Base-by-base conservation (phyloP, 1,139 yeast genomes). In the Zhuliangozyma blackwelliae region DNA sequence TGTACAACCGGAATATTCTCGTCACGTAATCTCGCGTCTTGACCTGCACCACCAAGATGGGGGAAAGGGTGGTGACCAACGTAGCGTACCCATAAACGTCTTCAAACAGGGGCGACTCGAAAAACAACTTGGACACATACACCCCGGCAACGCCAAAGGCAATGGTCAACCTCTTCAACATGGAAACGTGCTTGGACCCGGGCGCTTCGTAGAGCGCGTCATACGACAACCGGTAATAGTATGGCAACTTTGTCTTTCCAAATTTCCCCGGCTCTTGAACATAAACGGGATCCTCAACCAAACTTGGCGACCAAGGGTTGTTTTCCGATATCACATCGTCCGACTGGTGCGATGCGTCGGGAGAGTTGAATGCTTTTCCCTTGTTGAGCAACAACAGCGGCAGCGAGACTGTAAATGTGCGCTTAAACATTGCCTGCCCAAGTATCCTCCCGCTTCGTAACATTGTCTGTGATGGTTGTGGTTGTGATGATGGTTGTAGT, bases 1-100 rank as follows among this genome's bases (percentile, higher is more conserved):
- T 78, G 52, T 85, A 86, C 28, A 86, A 63, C 34, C 95, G 61
- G 61, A 78, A 84, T 10, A 86, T 78, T 46, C 89, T 65, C 1
- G 87, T 69, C 22, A 86, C 95, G 46, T 83, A 83, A 36, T 86
- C 80, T 32, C 68, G 65, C 3, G 88, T 77, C 39, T 79, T 68
- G 51, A 69, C 79, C 40, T 79, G 77, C 2, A 75, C 68, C 5
- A 68, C 49, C 0, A 75, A 72, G 2, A 72, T 72, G 0, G 87
- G 86, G 1, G 68, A 34, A 7, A 69, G 44, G 7, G 77, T 62
- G 1, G 72, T 49, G 0, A 58, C 43, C 1, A 71, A 52, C 12
- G 75, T 63, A 5, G 68, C 49, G 27, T 68, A 48, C 1, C 84
- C 80, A 39, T 80, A 66, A 23, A 71, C 58, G 16, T 74, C 77